Base-by-base conservation (phyloP, 495 filamentous ascomycete genomes). In the Saxispiralis lemnorum region DNA sequence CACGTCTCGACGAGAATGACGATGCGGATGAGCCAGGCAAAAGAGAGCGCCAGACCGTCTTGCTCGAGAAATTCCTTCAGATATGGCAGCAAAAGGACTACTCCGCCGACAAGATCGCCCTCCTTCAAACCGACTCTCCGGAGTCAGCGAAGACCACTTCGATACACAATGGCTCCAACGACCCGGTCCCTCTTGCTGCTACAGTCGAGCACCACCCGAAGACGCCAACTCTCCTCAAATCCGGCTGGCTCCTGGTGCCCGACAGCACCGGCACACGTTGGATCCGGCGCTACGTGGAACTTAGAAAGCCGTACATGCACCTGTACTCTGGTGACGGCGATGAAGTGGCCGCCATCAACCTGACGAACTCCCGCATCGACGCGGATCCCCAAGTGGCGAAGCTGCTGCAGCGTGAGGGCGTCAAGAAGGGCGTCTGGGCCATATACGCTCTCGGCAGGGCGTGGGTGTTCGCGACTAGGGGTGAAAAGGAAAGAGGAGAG, bases 381-480 rank as follows among this genome's bases (percentile, higher is more conserved):
- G 78, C 82, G 48, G 75, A 81, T 51, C 89, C 89, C 3, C 79
- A 88, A 48, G 81, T 96, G 41, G 72, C 87, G 30, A 74, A 78
- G 34, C 61, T 97, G 14, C 67, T 95, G 17, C 59, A 75, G 59
- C 47, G 68, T 21, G 47, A 24, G 58, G 62, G 40, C 48, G 56
- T 42, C 53, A 51, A 20, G 44, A 70, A 73, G 28, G 79, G 79
- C 51, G 78, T 96, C 31, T 97, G 88, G 66, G 89, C 92, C 11
- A 73, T 99, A 37, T 96, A 94, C 56, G 88, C 83, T 31, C 78
- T 78, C 46, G 75, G 88, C 54, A 94, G 93, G 53, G 92, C 87
- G 31, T 99, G 82, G 72, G 66, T 99, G 40, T 96, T 99, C 62
- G 83, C 83, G 18, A 81, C 83, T 35, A 67, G 84, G 38, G 83